Percentiles rank a stretch among this genome's conserved stretches.
phyloP scores from a whole-genome alignment of 2,329 filamentous ascomycete genomes.

The Penicillium sumatraense region DNA sequence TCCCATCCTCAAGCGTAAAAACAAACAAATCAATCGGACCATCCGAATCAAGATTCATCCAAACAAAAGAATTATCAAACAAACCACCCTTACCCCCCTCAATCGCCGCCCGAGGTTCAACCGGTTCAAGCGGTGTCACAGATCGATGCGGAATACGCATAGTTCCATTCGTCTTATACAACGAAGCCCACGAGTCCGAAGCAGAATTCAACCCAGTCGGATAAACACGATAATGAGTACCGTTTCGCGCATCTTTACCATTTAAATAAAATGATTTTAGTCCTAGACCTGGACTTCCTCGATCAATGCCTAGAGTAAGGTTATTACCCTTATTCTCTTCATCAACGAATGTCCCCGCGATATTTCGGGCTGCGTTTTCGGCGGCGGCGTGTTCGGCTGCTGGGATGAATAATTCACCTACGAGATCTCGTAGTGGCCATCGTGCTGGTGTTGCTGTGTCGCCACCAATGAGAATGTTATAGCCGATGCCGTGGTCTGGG shows the following conservation, averaged over 20 bases:
- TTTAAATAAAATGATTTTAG: neutral
- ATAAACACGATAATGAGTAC: neutral
- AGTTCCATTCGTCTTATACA: neutral
- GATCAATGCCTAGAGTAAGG: slow-evolving; percentile 1
- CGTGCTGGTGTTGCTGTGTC: slow-evolving; percentile 6
- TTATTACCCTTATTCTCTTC: neutral
- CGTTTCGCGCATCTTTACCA: neutral
- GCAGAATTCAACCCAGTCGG: slow-evolving; percentile 2
- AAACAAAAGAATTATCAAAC: slow-evolving; percentile 13
- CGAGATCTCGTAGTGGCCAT: slow-evolving; percentile 7
- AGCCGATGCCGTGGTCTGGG: slow-evolving; percentile 16
- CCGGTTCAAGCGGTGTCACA: neutral
- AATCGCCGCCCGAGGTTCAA: slow-evolving; percentile 6
- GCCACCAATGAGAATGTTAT: slow-evolving; percentile 7
- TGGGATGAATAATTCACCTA: slow-evolving; percentile 14
- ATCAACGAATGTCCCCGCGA: slow-evolving; percentile 10
- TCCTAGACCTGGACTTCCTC: neutral
- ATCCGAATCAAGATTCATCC: slow-evolving; percentile 10
- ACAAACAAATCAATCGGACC: neutral
- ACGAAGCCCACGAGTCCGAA: neutral
- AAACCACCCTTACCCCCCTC: slow-evolving; percentile 12
- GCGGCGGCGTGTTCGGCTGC: slow-evolving; percentile 9
- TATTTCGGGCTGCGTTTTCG: slow-evolving; percentile 9
- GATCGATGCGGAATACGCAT: neutral
- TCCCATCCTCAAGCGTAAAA: neutral